Evolutionary conservation across 495 filamentous ascomycete species (phyloP).

Genomic region (Jackrogersella minutella): DNA sequence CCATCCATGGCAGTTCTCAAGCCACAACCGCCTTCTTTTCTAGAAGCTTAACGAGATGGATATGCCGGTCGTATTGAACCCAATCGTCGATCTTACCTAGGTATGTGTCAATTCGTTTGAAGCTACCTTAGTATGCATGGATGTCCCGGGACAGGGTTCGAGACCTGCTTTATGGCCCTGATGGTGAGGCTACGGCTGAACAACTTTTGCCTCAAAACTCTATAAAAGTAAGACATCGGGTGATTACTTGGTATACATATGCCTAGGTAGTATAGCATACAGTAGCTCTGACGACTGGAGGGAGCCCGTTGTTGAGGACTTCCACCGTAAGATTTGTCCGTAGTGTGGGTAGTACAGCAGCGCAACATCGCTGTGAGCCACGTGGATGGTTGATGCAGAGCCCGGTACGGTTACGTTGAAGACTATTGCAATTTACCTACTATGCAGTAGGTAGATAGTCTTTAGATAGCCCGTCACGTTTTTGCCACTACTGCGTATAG

Average conservation of each 20-base stretch:
- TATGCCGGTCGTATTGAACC: constrained; percentile 25
- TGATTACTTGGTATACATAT: not conserved
- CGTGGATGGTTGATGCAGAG: constrained; percentile 27
- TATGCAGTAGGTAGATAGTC: too few species aligned
- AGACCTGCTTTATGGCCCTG: not conserved
- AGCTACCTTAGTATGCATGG: too few species aligned
- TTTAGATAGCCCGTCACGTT: too few species aligned
- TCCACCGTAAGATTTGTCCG: constrained; percentile 2
- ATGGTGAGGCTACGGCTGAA: constrained; percentile 1
- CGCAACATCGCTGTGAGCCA: constrained; percentile 19
- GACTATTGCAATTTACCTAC: too few species aligned
- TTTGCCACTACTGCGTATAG: too few species aligned
- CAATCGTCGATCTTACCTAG: constrained; percentile 4
- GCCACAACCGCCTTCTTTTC: constrained; percentile 28
- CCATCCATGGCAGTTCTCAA: constrained; percentile 3
- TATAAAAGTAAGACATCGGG: not conserved
- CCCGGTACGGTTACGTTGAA: too few species aligned
- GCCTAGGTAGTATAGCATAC: not conserved
- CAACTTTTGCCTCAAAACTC: not conserved
- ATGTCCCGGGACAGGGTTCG: not conserved
- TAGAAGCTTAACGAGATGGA: constrained; percentile 23
- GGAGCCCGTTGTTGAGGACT: not conserved
- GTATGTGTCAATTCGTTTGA: too few species aligned
- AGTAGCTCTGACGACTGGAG: too few species aligned
- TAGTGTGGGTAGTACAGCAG: not conserved